Evolutionary conservation across 768 basidiomycete genomes (phyloP).

Genomic region (Glaciozyma antarctica): DNA sequence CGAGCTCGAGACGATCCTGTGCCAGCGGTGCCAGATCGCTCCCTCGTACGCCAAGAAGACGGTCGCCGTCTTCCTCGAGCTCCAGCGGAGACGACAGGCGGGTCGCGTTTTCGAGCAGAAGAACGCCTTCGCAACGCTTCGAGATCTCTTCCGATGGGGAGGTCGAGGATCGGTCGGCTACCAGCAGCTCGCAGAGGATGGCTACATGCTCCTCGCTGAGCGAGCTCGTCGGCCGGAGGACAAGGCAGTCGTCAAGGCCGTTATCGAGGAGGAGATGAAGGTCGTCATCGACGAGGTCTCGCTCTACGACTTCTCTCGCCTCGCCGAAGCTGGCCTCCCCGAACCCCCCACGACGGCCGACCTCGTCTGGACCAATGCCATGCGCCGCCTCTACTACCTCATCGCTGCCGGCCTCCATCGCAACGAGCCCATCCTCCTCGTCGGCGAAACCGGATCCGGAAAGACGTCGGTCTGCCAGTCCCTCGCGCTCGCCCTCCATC

Average conservation of each 20-base stretch:
- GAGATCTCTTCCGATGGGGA: conserved; percentile 96
- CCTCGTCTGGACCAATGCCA: conserved; percentile 87
- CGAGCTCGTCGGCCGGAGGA: conserved; percentile 76
- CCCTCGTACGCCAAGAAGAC: conserved; percentile 87
- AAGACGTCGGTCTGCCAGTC: conserved; percentile 96
- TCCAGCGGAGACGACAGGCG: conserved; percentile 82
- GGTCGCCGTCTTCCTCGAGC: conserved; percentile 80
- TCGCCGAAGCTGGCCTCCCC: conserved; percentile 33
- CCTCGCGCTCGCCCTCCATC: conserved; percentile 58
- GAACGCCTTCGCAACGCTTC: conserved; percentile 89
- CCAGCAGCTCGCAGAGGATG: conserved; percentile 87
- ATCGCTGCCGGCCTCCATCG: conserved; percentile 74
- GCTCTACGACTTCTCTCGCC: conserved; percentile 48
- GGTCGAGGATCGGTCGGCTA: conserved; percentile 77
- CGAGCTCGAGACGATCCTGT: conserved; percentile 89
- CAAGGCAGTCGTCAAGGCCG: conserved; percentile 77
- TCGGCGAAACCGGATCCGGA: conserved; percentile 93
- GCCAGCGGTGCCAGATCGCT: conserved; percentile 80
- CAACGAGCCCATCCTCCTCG: conserved; percentile 88
- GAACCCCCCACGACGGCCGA: conserved; percentile 2
- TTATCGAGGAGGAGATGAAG: conserved; percentile 80
- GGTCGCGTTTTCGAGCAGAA: conserved; percentile 94
- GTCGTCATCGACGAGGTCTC: conserved; percentile 64
- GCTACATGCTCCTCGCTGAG: conserved; percentile 95
- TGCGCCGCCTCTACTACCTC: conserved; percentile 78